A percentile compares a stretch with the other conserved stretches of the same genome.
These are phyloP conservation scores for Fusarium pseudocircinatum DNA, from an alignment of 2,329 filamentous ascomycete species.

Conservation along the genomic window DNA sequence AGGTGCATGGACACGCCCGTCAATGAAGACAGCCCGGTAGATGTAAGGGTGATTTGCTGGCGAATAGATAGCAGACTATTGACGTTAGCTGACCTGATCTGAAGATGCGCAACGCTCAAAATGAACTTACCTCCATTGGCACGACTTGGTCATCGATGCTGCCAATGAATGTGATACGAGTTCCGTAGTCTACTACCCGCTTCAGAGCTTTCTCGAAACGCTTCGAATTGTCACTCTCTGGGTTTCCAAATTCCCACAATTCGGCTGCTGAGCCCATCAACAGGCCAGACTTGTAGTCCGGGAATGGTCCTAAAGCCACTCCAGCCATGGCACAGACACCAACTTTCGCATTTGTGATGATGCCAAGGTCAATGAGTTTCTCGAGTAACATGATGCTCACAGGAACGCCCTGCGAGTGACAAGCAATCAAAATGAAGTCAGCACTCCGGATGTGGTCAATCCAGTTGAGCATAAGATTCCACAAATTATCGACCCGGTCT, in stretches of 20 bases:
- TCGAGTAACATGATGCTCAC: slow-evolving; percentile 92
- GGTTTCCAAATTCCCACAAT: slow-evolving; percentile 90
- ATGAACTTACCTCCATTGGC: slow-evolving; percentile 76
- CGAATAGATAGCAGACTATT: slow-evolving; percentile 84
- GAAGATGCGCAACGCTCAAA: neutral
- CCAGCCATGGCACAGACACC: slow-evolving; percentile 92
- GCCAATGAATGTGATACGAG: slow-evolving; percentile 86
- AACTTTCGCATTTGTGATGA: slow-evolving; percentile 78
- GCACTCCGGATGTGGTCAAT: slow-evolving; percentile 88
- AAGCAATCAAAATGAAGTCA: slow-evolving; percentile 91
- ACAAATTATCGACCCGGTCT: slow-evolving; percentile 89
- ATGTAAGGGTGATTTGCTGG: slow-evolving; percentile 91
- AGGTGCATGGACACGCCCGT: slow-evolving; percentile 89
- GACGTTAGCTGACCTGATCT: slow-evolving; percentile 40
- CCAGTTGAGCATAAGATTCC: slow-evolving; percentile 95
- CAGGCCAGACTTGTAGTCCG: slow-evolving; percentile 88
- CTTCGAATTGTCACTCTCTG: slow-evolving; percentile 82
- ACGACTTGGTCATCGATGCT: slow-evolving; percentile 98
- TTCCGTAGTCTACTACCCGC: slow-evolving; percentile 79
- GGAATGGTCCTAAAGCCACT: slow-evolving; percentile 91
- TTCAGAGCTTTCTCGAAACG: slow-evolving; percentile 82
- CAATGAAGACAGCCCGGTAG: slow-evolving; percentile 94
- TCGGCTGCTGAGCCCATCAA: slow-evolving; percentile 93
- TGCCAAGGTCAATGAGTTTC: slow-evolving; percentile 90
- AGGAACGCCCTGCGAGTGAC: slow-evolving; percentile 94